Evolutionary conservation across 257 asterid species (phyloP).

Genomic region (Plantago elongata): DNA sequence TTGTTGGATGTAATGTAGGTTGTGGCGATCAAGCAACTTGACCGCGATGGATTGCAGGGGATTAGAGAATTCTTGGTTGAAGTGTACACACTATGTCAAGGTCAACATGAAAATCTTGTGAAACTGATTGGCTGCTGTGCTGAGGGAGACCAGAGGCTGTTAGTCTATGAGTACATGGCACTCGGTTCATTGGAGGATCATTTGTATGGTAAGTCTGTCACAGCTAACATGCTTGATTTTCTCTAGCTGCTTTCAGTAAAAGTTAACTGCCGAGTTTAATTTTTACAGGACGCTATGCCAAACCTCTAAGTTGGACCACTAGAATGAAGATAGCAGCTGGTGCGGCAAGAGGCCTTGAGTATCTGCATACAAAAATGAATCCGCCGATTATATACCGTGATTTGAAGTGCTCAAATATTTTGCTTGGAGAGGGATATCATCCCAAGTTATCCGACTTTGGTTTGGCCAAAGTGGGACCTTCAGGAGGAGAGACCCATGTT

Average conservation of each 20-base stretch:
- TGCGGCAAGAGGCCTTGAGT: slow-evolving; percentile 75
- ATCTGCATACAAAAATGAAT: slow-evolving; percentile 70
- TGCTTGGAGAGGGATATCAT: slow-evolving; percentile 62
- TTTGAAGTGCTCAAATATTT: slow-evolving; percentile 70
- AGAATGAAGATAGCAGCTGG: slow-evolving; percentile 87
- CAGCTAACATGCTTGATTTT: slow-evolving; percentile 9
- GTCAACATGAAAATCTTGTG: slow-evolving; percentile 70
- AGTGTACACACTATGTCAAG: slow-evolving; percentile 54
- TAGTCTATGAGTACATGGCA: slow-evolving; percentile 82
- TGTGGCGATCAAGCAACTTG: slow-evolving; percentile 78
- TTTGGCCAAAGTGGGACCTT: slow-evolving; percentile 72
- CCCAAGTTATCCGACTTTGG: slow-evolving; percentile 91
- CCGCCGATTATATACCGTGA: slow-evolving; percentile 77
- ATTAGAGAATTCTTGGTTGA: slow-evolving; percentile 65
- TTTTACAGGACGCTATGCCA: slow-evolving; percentile 31
- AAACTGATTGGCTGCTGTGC: slow-evolving; percentile 69
- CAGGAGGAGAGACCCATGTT: slow-evolving; percentile 75
- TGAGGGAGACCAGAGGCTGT: slow-evolving; percentile 64
- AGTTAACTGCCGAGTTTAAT: slow-evolving; percentile 3
- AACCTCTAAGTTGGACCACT: slow-evolving; percentile 57
- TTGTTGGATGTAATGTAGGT: slow-evolving; percentile 31
- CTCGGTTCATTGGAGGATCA: slow-evolving; percentile 83
- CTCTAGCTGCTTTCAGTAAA: background rate
- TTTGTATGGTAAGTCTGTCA: slow-evolving; percentile 45
- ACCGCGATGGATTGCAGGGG: slow-evolving; percentile 74